phyloP scores from a whole-genome alignment of 495 filamentous ascomycete genomes.

The Barbatosphaeria neglecta region DNA sequence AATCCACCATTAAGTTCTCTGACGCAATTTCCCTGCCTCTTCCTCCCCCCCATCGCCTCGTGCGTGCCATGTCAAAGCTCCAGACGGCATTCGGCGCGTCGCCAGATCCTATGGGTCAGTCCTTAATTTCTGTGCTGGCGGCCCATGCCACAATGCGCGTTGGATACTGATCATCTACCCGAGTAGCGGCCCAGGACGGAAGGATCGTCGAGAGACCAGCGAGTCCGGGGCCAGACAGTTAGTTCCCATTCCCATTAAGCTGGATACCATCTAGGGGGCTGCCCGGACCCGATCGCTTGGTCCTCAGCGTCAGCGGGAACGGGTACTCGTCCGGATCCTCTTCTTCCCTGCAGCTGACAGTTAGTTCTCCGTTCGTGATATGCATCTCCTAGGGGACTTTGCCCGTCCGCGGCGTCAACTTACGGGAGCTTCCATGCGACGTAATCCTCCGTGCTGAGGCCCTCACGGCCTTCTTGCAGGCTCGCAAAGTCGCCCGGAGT shows the following conservation, averaged over 20 bases:
- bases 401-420: conserved; percentile 29
- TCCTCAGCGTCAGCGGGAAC: conserved; percentile 74
- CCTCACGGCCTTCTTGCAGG: conserved; percentile 86
- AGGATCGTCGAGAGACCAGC: too few species aligned
- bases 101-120: too few species aligned
- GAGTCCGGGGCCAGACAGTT: too few species aligned
- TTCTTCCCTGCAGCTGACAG: conserved; percentile 56
- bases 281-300: conserved; percentile 28
- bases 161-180: too few species aligned
- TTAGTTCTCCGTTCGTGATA: conserved; percentile 7
- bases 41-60: too few species aligned
- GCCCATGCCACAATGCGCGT: too few species aligned
- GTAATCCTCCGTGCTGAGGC: conserved; percentile 91
- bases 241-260: conserved; percentile 34
- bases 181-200: too few species aligned
- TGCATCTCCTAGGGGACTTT: neutral
- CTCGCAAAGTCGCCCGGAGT: conserved; percentile 96
- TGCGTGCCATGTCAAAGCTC: too few species aligned
- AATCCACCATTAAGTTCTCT: too few species aligned
- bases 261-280: conserved; percentile 26
- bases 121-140: too few species aligned
- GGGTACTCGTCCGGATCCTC: conserved; percentile 91
- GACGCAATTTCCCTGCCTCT: too few species aligned
- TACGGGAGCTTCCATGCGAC: conserved; percentile 96
- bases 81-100: too few species aligned